Conservation (phyloP, 2,329 filamentous ascomycete species). For the Diplodia sapinea region DNA sequence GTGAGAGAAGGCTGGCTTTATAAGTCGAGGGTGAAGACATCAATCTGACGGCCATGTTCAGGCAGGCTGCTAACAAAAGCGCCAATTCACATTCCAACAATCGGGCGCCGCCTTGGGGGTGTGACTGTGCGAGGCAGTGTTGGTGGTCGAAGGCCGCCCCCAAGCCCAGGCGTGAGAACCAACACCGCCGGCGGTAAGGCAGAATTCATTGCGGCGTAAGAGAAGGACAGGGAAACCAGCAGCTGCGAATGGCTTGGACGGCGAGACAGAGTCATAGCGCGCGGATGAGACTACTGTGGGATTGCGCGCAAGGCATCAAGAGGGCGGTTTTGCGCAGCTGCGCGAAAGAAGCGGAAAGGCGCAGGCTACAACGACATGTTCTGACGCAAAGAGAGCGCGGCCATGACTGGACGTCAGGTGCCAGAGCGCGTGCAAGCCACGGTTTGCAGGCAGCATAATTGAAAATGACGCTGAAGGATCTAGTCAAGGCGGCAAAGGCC, state of each 20-base stretch:
- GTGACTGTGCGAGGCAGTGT: slow-evolving; percentile 27
- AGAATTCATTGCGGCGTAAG: slow-evolving; percentile 11
- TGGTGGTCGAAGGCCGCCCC: slow-evolving; percentile 21
- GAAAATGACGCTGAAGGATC: slow-evolving; percentile 22
- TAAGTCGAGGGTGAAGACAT: not conserved
- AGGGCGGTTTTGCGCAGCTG: slow-evolving; percentile 10
- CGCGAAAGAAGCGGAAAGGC: slow-evolving; percentile 1
- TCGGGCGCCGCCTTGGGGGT: slow-evolving; percentile 9
- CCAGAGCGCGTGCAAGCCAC: slow-evolving; percentile 9
- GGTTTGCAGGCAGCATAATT: slow-evolving; percentile 5
- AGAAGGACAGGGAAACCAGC: slow-evolving; percentile 4
- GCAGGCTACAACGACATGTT: slow-evolving; percentile 13
- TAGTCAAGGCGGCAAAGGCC: slow-evolving; percentile 22
- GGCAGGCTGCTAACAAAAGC: slow-evolving; percentile 15
- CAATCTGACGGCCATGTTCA: slow-evolving; percentile 3
- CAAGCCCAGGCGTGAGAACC: slow-evolving; percentile 2
- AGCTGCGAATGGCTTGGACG: not conserved
- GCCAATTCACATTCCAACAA: slow-evolving; percentile 20
- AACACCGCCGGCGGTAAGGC: slow-evolving; percentile 16
- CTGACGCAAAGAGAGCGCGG: slow-evolving; percentile 16
- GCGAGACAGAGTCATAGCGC: slow-evolving; percentile 13
- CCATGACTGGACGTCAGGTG: slow-evolving; percentile 25
- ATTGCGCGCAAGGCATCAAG: slow-evolving; percentile 15
- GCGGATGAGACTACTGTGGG: slow-evolving; percentile 1
- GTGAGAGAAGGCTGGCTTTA: slow-evolving; percentile 6